Evolutionary conservation across 202 grass and related monocot genomes (phyloP).

Genomic region (Elaeis oleifera): DNA sequence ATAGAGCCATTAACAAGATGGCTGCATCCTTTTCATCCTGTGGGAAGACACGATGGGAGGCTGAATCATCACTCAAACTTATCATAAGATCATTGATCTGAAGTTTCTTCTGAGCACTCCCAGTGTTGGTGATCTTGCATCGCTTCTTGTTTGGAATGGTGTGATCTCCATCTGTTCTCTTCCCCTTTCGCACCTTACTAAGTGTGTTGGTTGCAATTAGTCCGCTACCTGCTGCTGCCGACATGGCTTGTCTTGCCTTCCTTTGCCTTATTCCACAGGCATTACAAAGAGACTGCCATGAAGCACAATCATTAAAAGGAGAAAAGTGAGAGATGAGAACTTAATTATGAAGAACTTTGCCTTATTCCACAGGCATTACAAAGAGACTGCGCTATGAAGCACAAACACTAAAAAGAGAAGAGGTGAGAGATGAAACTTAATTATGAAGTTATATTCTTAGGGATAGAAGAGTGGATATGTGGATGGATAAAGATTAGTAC

Average conservation of each 20-base stretch:
- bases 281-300: conserved; percentile 13
- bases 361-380: conserved; percentile 17
- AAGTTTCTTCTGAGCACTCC: neutral
- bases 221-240: neutral
- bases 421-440: too few species aligned
- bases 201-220: neutral
- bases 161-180: neutral
- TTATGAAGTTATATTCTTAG: too few species aligned
- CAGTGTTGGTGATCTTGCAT: neutral
- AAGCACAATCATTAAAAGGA: too few species aligned
- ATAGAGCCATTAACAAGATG: neutral
- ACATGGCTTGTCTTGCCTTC: conserved; percentile 4
- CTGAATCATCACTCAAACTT: neutral
- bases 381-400: neutral
- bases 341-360: neutral
- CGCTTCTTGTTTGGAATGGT: neutral
- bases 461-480: neutral
- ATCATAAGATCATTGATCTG: neutral
- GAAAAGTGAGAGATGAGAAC: too few species aligned
- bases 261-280: conserved; percentile 13
- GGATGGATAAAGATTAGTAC: neutral
- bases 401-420: too few species aligned
- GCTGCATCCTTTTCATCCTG: conserved; percentile 9
- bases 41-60: conserved; percentile 2
- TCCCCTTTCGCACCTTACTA: neutral